Evolutionary conservation across 2,329 filamentous ascomycete species (phyloP).

Genomic region (Colletotrichum liriopes): DNA sequence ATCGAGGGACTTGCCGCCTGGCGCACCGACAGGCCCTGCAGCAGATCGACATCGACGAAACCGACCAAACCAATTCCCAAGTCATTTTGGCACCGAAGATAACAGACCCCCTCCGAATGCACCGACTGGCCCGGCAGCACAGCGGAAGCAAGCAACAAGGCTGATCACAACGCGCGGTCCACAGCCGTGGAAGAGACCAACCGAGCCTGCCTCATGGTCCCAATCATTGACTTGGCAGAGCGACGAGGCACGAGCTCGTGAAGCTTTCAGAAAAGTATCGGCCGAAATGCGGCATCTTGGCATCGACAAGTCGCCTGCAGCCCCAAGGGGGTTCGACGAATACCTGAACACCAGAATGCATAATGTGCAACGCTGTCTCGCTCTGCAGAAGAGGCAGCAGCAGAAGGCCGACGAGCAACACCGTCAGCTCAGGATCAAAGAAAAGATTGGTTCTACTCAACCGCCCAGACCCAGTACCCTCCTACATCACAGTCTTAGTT

Average conservation of each 20-base stretch:
- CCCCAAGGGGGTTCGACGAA: conserved; percentile 54
- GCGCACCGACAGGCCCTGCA: conserved; percentile 11
- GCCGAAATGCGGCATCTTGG: conserved; percentile 55
- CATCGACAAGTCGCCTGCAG: conserved; percentile 55
- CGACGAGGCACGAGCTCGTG: conserved; percentile 52
- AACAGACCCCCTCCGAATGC: conserved; percentile 25
- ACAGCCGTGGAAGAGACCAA: not conserved
- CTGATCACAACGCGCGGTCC: not conserved
- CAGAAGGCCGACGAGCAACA: conserved; percentile 28
- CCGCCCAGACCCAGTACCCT: not conserved
- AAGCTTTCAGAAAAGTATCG: conserved; percentile 54
- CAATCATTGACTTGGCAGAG: conserved; percentile 60
- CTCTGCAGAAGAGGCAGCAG: conserved; percentile 43
- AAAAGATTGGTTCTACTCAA: not conserved
- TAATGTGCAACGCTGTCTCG: not conserved
- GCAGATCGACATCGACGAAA: conserved; percentile 25
- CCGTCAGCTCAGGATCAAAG: conserved; percentile 8
- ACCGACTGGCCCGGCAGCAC: conserved; percentile 5
- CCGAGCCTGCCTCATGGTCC: conserved; percentile 53
- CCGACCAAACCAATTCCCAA: conserved; percentile 14
- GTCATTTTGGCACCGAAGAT: conserved; percentile 24
- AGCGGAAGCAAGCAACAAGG: not conserved
- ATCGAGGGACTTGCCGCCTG: conserved; percentile 1
- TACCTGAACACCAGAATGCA: conserved; percentile 45
- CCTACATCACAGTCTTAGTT: conserved; percentile 44